Evolutionary conservation across 129 eudicot genomes (phyloP).

Genomic region (Helianthus annuus): HanXRQr2.0-SUNRISE NC_035440.2:914167-914666

Average conservation of each 20-base stretch:
- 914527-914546: too few relatives aligned
- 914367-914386: conserved; percentile 14
- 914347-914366: conserved; percentile 6
- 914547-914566: too few relatives aligned
- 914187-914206: conserved; percentile 8
- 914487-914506: conserved; percentile 1
- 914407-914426: conserved; percentile 31
- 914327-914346: neutral
- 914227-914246: neutral
- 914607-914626: too few relatives aligned
- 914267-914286: neutral
- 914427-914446: conserved; percentile 20
- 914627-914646: too few relatives aligned
- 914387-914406: conserved; percentile 9
- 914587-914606: too few relatives aligned
- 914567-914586: too few relatives aligned
- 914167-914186: too few relatives aligned
- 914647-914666: too few relatives aligned
- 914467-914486: conserved; percentile 22
- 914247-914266: neutral
- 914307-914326: neutral
- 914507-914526: conserved; percentile 5
- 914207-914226: neutral
- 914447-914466: conserved; percentile 31
- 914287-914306: conserved; percentile 16